Percentiles rank a stretch among this genome's conserved stretches.
phyloP scores from a whole-genome alignment of 495 filamentous ascomycete genomes.

The Xylaria sp. region DNA sequence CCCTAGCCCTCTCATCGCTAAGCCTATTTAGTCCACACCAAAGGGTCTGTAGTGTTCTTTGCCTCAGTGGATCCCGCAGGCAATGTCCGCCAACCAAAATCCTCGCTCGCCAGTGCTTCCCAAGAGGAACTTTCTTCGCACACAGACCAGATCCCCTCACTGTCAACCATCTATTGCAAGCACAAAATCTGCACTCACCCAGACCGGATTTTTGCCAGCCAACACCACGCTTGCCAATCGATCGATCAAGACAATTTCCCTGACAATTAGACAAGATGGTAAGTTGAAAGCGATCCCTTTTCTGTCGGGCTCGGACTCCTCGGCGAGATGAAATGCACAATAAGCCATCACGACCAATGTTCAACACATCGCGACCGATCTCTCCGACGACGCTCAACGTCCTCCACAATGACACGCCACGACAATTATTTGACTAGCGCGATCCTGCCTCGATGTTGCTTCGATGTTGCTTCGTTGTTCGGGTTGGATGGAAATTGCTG shows the following conservation, averaged over 20 bases:
- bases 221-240: constrained; percentile 54
- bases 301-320: neutral
- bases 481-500: constrained; percentile 1
- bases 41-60: constrained; percentile 32
- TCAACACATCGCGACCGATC: constrained; percentile 13
- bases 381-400: constrained; percentile 9
- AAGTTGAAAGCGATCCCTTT: constrained; percentile 42
- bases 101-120: constrained; percentile 39
- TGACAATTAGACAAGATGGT: constrained; percentile 65
- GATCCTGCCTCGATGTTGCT: neutral
- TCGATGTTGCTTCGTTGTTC: constrained; percentile 11
- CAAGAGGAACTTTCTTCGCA: constrained; percentile 41
- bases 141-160: constrained; percentile 42
- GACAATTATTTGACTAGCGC: neutral
- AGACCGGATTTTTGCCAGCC: constrained; percentile 51
- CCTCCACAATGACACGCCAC: neutral
- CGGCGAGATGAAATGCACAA: neutral
- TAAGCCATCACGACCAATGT: neutral
- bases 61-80: constrained; percentile 35
- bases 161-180: constrained; percentile 47
- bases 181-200: constrained; percentile 52
- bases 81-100: constrained; percentile 38
- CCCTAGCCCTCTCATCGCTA: constrained; percentile 45
- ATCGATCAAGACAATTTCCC: constrained; percentile 41
- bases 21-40: constrained; percentile 32